These are phyloP conservation scores for Ganoderma boninense DNA, from an alignment of 1,284 basidiomycete species.

Conservation along the genomic window DNA sequence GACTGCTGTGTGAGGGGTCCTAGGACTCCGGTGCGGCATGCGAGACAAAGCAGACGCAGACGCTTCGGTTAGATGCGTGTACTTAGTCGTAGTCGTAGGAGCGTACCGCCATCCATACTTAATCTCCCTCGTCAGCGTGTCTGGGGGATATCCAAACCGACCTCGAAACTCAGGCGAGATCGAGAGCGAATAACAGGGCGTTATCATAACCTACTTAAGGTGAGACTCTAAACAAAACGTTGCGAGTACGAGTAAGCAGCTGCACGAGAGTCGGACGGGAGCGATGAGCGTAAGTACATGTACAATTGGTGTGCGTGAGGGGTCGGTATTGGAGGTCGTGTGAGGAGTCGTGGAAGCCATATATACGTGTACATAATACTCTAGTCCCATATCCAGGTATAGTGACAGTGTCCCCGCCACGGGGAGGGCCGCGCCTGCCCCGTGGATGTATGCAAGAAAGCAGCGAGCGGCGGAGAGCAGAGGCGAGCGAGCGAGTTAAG, in stretches of 20 bases:
- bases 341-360: background rate
- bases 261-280: background rate
- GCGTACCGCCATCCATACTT: background rate
- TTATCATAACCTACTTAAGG: background rate
- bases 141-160: background rate
- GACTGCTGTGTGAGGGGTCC: constrained; percentile 10
- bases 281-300: background rate
- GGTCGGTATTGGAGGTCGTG: background rate
- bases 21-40: too few relatives aligned
- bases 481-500: background rate
- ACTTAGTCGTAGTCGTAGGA: background rate
- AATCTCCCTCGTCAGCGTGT: background rate
- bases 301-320: background rate
- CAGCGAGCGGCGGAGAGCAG: background rate
- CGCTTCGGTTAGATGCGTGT: background rate
- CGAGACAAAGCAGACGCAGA: too few relatives aligned
- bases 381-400: constrained; percentile 1
- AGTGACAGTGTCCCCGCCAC: constrained; percentile 4
- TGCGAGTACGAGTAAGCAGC: background rate
- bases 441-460: constrained; percentile 3
- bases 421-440: background rate
- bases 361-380: background rate
- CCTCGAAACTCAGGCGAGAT: background rate
- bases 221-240: background rate
- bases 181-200: background rate